Base-by-base conservation (phyloP, 495 filamentous ascomycete species). In the Monascus purpureus region DNA sequence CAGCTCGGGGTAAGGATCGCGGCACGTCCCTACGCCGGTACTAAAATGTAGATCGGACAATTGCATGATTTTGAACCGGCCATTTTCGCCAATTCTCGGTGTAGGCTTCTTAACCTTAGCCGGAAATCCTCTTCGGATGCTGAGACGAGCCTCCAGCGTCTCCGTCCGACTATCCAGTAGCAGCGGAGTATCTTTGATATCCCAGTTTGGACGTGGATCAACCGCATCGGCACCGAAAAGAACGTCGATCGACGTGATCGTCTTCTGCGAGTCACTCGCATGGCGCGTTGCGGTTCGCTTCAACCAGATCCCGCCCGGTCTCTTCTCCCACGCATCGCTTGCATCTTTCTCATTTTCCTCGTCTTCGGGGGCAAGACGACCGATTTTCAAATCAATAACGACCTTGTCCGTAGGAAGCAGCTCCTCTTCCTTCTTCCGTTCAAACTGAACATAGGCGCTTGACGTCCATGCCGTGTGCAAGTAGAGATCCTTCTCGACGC, bases 61-160 rank as follows among this genome's bases (percentile, higher is more conserved):
- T 51, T 97, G 90, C 70, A 97, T 76, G 37, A 97, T 92, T 59
- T 95, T 96, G 57, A 96, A 95, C 39, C 77, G 80, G n/a, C 86
- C 87, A 51, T 92, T 80, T 17, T 88, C 82, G 30, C 70, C 68
- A 35, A 97, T 78, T 31, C 75, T 68, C 9, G 77, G 81, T n/a
- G 64, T 55, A 0, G 83, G 79, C 44, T 74, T 82, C 39, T 72
- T 63, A 9, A 53, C 42, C 35, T 70, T 66, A 2, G 58, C 40
- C 5, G 68, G 70, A 17, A 65, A 63, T 3, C 90, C 90, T 38
- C 81, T 68, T 17, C 85, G 70, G 29, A 93, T 61, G 17, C 72
- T 87, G 15, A 97, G 52, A 26, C 83, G 74, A 13, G 80, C 69
- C 35, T 72, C 69, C 28, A 76, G 73, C 8, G 61, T 51, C 25